Evolutionary conservation across 2,329 filamentous ascomycete species (phyloP), one percentile per base, ranked within the genome.

Genomic region (Aspergillus bombycis): DNA sequence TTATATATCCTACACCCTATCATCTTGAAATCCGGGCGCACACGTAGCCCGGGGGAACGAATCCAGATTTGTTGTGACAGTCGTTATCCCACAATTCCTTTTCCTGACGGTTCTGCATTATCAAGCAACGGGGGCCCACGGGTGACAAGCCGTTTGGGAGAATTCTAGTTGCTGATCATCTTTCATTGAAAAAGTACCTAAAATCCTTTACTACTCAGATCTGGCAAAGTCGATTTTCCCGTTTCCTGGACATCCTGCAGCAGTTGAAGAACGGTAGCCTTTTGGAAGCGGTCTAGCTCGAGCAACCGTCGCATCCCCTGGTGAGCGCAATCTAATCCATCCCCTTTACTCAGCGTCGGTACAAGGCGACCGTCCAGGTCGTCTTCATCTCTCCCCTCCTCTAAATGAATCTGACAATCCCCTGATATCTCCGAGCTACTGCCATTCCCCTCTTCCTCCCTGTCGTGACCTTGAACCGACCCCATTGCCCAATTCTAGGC

Each of bases 141-240:
- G 61, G 52, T 58, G 62, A 58, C 48, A 43, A 65, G 50, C 65
- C 61, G 62, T 64, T 65, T 65, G 65, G 65, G 63, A 59, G 54
- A 62, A 61, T 64, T 58, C 45, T 26, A 62, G n/a, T 62, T 57
- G 57, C 62, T 65, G 59, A 60, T 61, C 60, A 32, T 54, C 52
- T 54, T 53, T 19, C 26, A 26, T 32, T 38, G 50, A 53, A 46
- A 64, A 50, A 61, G 55, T 60, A 61, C 64, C 59, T 50, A 60
- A 54, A 55, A 55, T 55, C 58, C 48, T 55, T 63, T 54, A 52
- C 61, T 54, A 57, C 58, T 55, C 48, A 59, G 60, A 61, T 65
- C 62, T 67, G 63, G 48, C 4, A 52, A 52, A 52, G 48, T 32
- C 48, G 28, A 26, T 32, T 52, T 52, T 34, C 19, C 28, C 55